phyloP scores from a whole-genome alignment of 169 alveolate genomes.

The Plasmodium vivax region DNA sequence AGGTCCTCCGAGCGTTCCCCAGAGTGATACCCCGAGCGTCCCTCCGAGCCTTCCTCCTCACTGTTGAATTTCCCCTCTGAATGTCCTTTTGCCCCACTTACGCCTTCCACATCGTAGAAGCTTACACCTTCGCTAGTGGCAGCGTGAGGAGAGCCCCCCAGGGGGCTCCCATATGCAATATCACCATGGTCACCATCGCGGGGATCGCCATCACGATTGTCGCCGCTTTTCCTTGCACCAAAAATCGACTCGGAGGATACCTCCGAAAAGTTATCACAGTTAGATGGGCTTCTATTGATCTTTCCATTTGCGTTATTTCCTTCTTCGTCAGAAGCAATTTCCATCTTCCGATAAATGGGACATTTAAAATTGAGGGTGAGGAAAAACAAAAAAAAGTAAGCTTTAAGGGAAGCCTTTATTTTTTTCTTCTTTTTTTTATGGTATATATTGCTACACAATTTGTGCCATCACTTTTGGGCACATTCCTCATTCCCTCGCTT shows the following conservation, averaged over 20 bases:
- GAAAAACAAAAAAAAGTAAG: neutral
- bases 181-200: neutral
- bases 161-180: neutral
- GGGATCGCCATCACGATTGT: neutral
- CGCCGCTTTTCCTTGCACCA: conserved; percentile 11
- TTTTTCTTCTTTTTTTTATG: neutral
- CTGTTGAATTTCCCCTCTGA: neutral
- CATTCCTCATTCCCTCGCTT: neutral
- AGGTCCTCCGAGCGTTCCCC: neutral
- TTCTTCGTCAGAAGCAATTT: conserved; percentile 31
- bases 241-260: neutral
- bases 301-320: conserved; percentile 24
- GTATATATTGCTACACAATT: neutral
- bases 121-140: conserved; percentile 16
- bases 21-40: neutral
- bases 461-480: neutral
- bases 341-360: conserved; percentile 22
- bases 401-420: neutral
- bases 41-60: neutral
- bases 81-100: conserved; percentile 22
- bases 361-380: neutral
- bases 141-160: neutral
- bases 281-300: conserved; percentile 5
- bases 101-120: conserved; percentile 39
- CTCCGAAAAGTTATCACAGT: neutral